Base-by-base conservation (phyloP, 495 filamentous ascomycete species). In the Penicillium diatomitis region DNA sequence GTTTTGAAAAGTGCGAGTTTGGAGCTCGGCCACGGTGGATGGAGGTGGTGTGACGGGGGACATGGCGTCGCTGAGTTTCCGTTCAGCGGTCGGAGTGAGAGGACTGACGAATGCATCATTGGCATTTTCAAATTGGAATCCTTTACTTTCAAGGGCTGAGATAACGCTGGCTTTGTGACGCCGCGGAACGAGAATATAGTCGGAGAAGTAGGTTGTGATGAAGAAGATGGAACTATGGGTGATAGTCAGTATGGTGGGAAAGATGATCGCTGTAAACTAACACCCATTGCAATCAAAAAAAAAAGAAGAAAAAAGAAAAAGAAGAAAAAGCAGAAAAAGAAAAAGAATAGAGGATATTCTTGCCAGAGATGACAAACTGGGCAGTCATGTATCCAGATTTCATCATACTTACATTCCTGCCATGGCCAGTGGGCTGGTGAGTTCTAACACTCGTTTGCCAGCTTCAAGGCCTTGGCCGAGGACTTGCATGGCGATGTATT, bases 151-250 rank as follows among this genome's bases (percentile, higher is more conserved):
- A 9, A 97, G 78, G 0, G 87, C 82, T 42, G 79, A 73, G 37
- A 90, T 81, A 38, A 97, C 91, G 34, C 77, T 79, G 6, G 71
- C 63, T 36, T 85, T 82, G 63, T 81, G 80, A 54, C 83, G 85
- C 36, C 75, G 68, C 4, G 92, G 92, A 4, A 97, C 88, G 11
- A 98, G 74, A 54, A 98, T 95, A 69, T 95, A 98, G 67, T 98
- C 92, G 8, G 87, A 88, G 63, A 95, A 96, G 65, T 98, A 98
- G 27, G 92, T 97, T 1, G 91, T 95, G 60, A 96, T 94, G 74
- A 98, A 97, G 66, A 97, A 96, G 53, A 98, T 95, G 36, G 92
- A 86, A 33, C 84, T 85, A 46, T 20, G 20, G 20, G 20, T 20
- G 20, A 20, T 20, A 20, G 20, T 20, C 20, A 20, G 20, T 20